phyloP scores from a whole-genome alignment of 2,329 filamentous ascomycete species.

The Aaosphaeria pasadenensis region DNA sequence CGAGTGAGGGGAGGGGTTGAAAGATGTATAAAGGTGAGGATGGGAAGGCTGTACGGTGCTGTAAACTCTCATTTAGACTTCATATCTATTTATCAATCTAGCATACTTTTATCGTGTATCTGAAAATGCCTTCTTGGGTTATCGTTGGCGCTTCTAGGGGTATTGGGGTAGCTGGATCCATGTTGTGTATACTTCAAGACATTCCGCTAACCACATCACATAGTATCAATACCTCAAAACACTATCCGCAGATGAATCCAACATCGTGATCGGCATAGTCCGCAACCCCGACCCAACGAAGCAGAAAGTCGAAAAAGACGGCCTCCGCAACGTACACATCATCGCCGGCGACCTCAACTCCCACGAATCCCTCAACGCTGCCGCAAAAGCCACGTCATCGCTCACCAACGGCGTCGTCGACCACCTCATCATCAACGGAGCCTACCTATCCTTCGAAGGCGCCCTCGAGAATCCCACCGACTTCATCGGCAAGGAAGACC shows the following conservation, averaged over 20 bases:
- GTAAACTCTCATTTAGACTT: too few species aligned
- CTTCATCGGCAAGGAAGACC: slow-evolving; percentile 7
- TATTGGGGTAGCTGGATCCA: neutral
- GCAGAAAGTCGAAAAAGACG: neutral
- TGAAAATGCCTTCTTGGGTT: neutral
- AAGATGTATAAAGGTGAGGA: too few species aligned
- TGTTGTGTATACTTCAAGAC: neutral
- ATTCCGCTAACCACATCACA: neutral
- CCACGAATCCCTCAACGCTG: slow-evolving; percentile 32
- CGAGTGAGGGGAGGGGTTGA: too few species aligned
- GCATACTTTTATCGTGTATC: too few species aligned
- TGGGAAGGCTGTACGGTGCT: too few species aligned
- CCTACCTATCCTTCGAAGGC: slow-evolving; percentile 4
- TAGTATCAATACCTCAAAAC: slow-evolving; percentile 27
- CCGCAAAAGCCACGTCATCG: slow-evolving; percentile 27
- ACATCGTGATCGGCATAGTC: slow-evolving; percentile 35
- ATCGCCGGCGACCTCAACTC: slow-evolving; percentile 36
- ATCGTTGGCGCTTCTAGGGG: neutral
- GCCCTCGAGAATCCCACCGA: slow-evolving; percentile 10
- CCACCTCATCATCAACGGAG: slow-evolving; percentile 43
- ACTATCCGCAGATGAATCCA: slow-evolving; percentile 22
- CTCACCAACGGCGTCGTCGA: slow-evolving; percentile 39
- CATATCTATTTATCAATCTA: too few species aligned
- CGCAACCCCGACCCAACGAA: slow-evolving; percentile 16
- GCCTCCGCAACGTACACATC: slow-evolving; percentile 34